Conservation (phyloP, 2,329 filamentous ascomycete genomes). For the Penicillium capsulatum region DNA sequence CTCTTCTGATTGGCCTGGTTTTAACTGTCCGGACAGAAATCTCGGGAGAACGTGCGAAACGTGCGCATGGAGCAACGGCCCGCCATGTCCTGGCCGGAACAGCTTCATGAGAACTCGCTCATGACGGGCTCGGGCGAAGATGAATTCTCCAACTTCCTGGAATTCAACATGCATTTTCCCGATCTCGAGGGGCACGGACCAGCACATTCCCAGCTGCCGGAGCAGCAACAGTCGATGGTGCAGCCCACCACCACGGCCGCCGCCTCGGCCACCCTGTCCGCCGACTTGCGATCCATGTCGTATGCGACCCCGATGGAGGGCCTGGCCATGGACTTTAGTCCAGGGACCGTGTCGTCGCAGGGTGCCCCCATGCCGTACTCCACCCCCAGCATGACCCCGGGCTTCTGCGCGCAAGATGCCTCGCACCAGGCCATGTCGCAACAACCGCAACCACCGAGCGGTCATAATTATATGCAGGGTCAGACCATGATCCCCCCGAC, state of each 20-base stretch:
- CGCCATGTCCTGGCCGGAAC: slow-evolving; percentile 39
- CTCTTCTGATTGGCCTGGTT: no score
- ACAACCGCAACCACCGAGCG: slow-evolving; percentile 11
- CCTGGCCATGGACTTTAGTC: slow-evolving; percentile 22
- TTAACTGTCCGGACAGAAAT: no score
- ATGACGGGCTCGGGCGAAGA: slow-evolving; percentile 41
- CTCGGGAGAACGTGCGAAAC: no score
- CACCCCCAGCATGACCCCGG: slow-evolving; percentile 30
- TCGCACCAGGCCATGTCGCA: slow-evolving; percentile 23
- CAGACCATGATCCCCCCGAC: slow-evolving; percentile 45
- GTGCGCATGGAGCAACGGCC: slow-evolving; percentile 43
- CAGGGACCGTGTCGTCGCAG: slow-evolving; percentile 18
- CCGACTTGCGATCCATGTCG: slow-evolving; percentile 23
- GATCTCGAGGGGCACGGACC: slow-evolving; percentile 40
- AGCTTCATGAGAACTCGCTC: slow-evolving; percentile 39
- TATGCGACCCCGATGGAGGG: slow-evolving; percentile 34
- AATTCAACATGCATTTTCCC: slow-evolving; percentile 47
- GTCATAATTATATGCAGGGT: slow-evolving; percentile 30
- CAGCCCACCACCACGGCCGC: slow-evolving; percentile 31
- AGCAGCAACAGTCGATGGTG: slow-evolving; percentile 30
- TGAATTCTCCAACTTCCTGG: slow-evolving; percentile 49
- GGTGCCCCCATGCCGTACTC: slow-evolving; percentile 27
- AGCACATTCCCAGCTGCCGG: slow-evolving; percentile 33
- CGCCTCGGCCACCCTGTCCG: slow-evolving; percentile 27
- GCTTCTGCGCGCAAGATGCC: slow-evolving; percentile 32